phyloP scores from a whole-genome alignment of 2,329 filamentous ascomycete genomes.

The Aspergillus sp. region DNA sequence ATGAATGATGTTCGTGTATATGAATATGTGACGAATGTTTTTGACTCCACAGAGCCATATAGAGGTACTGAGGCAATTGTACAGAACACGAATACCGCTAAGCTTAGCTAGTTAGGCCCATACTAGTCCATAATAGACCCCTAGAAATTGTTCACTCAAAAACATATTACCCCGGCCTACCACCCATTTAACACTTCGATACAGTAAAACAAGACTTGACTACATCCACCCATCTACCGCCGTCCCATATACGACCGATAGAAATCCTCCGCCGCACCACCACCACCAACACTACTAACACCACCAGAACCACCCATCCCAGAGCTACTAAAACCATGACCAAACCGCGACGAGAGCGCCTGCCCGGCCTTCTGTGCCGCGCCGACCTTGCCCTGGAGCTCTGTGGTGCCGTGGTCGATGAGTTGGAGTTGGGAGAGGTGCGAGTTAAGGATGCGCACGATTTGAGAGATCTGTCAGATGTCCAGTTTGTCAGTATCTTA shows the following conservation, averaged over 20 bases:
- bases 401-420: slow-evolving; percentile 78
- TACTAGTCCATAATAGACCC: neutral
- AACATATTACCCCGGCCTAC: too few species aligned
- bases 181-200: too few species aligned
- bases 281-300: slow-evolving; percentile 19
- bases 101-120: neutral
- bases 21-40: neutral
- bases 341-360: slow-evolving; percentile 37
- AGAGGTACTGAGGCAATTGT: too few species aligned
- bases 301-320: slow-evolving; percentile 24
- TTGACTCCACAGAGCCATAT: neutral
- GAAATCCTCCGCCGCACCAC: slow-evolving; percentile 76
- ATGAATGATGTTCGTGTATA: too few species aligned
- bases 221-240: slow-evolving; percentile 42
- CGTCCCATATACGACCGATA: slow-evolving; percentile 79
- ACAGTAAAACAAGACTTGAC: neutral
- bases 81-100: too few species aligned
- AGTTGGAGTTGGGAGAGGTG: slow-evolving; percentile 87
- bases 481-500: too few species aligned
- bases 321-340: slow-evolving; percentile 29
- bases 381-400: slow-evolving; percentile 72
- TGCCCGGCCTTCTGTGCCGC: slow-evolving; percentile 73
- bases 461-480: slow-evolving; percentile 66
- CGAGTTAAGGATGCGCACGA: slow-evolving; percentile 87
- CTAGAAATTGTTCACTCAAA: too few species aligned